phyloP scores from a whole-genome alignment of 169 alveolate genomes.

The Eimeria maxima region DNA sequence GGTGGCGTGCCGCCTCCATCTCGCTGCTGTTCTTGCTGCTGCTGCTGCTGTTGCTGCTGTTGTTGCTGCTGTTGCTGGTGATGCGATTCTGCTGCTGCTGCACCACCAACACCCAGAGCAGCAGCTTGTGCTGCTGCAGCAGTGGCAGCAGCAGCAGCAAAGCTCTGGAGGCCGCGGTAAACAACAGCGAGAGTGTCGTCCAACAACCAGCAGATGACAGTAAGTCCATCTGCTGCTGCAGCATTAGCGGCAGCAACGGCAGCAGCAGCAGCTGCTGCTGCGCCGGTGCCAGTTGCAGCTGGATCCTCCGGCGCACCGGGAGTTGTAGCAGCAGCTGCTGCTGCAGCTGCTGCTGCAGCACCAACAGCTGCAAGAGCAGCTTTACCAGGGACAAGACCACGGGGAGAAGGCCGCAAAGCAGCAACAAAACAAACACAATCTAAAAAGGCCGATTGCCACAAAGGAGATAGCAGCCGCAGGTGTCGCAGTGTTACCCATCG shows the following conservation, averaged over 20 bases:
- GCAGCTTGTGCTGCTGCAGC: slow-evolving; percentile 62
- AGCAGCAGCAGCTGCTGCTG: slow-evolving; percentile 39
- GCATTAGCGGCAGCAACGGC: slow-evolving; percentile 56
- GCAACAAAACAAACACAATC: slow-evolving; percentile 79
- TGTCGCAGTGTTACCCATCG: slow-evolving; percentile 74
- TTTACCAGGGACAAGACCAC: slow-evolving; percentile 55
- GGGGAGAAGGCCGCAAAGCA: slow-evolving; percentile 73
- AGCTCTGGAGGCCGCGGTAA: slow-evolving; percentile 58
- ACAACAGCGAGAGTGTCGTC: slow-evolving; percentile 75
- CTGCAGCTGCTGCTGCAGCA: slow-evolving; percentile 64
- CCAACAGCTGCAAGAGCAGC: slow-evolving; percentile 71
- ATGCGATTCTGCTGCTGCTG: slow-evolving; percentile 68
- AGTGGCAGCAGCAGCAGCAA: slow-evolving; percentile 61
- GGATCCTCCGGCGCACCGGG: slow-evolving; percentile 13
- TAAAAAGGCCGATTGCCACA: slow-evolving; percentile 75
- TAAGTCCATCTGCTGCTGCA: slow-evolving; percentile 52
- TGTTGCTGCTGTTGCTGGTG: slow-evolving; percentile 53
- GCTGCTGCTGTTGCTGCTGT: slow-evolving; percentile 25
- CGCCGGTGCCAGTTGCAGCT: neutral
- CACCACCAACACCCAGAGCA: slow-evolving; percentile 1
- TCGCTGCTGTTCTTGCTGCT: neutral
- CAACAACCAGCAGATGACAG: slow-evolving; percentile 74
- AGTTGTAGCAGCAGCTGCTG: neutral
- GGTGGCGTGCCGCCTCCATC: slow-evolving; percentile 37
- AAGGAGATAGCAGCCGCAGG: slow-evolving; percentile 60